Evolutionary conservation across 164 flowering plant species (phyloP), one percentile per base, ranked within the genome.

Genomic region (Hamamelis virginiana): DNA sequence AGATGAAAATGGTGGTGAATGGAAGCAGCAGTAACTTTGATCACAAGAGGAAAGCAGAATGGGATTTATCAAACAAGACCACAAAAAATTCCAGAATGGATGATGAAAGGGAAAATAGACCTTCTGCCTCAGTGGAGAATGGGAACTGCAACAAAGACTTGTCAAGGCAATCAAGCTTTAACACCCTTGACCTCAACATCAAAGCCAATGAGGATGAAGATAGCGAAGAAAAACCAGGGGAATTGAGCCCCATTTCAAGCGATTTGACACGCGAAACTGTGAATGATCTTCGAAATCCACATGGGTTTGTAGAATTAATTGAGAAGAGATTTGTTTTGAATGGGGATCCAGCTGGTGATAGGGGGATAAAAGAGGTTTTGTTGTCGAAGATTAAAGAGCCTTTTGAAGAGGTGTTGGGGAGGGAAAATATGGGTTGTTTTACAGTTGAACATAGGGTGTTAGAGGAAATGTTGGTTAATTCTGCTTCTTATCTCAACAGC

Each of bases 181-280:
- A 75, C 71, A 80, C 74, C 60, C 87, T 89, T 9, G 97, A 89
- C 70, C 81, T 91, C 56, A 89, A 89, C 77, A 62, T 86, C 9
- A 74, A 66, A 65, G 93, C 93, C 1, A 82, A 86, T 10, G 92
- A 80, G 19, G 82, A 80, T 0, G 75, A 75, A 4, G 81, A 77
- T 21, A 60, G n/a, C 1, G 78, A 74, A 50, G 74, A 74, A 16
- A 67, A 69, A 28, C 44, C 59, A 0, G 74, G 64, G n/a, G 81
- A 75, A 13, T 38, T 75, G 19, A 83, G 80, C 68, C 80, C 86
- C 15, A 78, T 72, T 38, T 80, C 81, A 12, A 86, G 85, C 46
- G 88, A 87, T 59, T 48, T 81, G 60, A 86, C 83, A 14, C 77
- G 77, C 21, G 87, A 84, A 51, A 77, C 68, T 13, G 51, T 57